These are phyloP conservation scores for Tulasnella sp. DNA, from an alignment of 768 basidiomycete species.

Conservation along the genomic window DNA sequence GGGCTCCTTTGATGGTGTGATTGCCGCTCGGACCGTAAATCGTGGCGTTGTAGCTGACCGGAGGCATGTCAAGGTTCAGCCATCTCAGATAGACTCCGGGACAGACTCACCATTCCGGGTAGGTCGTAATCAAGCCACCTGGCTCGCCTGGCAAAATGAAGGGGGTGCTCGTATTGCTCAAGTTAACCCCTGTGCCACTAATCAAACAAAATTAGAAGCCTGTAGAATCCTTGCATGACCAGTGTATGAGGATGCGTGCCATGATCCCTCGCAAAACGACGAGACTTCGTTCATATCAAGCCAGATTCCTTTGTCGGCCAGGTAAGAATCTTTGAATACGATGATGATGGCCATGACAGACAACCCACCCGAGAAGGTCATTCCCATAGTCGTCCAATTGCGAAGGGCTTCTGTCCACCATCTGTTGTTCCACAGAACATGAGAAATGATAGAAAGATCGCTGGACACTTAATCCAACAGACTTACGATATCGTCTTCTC, in stretches of 20 bases:
- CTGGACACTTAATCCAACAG: conserved; percentile 1
- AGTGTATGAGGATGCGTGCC: no score
- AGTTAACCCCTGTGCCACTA: conserved; percentile 47
- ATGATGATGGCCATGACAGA: background rate
- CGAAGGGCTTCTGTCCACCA: conserved; percentile 52
- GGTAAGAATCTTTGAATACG: no score
- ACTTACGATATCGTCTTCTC: no score
- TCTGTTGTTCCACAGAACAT: conserved; percentile 36
- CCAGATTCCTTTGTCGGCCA: conserved; percentile 21
- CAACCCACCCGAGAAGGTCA: no score
- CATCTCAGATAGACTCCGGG: no score
- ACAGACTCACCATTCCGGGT: conserved; percentile 53
- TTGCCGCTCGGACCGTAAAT: conserved; percentile 61
- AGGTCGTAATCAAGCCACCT: conserved; percentile 41
- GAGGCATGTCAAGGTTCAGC: no score
- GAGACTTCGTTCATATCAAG: conserved; percentile 27
- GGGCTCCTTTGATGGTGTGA: conserved; percentile 54
- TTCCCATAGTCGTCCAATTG: conserved; percentile 23
- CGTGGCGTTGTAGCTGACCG: conserved; percentile 46
- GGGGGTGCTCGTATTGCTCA: conserved; percentile 43
- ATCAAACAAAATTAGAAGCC: conserved; percentile 1
- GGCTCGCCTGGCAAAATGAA: conserved; percentile 48
- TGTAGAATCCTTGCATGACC: background rate
- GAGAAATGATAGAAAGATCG: no score
- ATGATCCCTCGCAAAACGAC: conserved; percentile 8